Evolutionary conservation across 1,139 yeast species (phyloP), one percentile per base, ranked within the genome.

Genomic region (Williopsis jadinii): DNA sequence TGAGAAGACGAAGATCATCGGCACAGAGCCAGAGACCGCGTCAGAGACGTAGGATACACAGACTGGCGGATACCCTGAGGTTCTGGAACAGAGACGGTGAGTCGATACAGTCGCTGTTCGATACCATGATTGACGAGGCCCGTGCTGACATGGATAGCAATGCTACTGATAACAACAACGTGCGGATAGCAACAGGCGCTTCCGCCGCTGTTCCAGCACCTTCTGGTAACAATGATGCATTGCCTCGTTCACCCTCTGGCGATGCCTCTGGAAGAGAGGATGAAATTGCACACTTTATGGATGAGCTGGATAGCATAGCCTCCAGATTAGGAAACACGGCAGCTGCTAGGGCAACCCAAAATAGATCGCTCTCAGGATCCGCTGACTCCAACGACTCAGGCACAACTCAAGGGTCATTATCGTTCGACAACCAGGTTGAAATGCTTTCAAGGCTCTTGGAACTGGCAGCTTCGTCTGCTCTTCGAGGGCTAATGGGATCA

Each of bases 391-490:
- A 9, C 30, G n/a, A 11, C 9, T 1, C n/a, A 13, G 3, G 27
- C 14, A n/a, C 19, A 27, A 8, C 5, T 30, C 28, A 28, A 19
- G 24, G 6, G 11, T 35, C 46, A 2, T 36, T 42, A 5, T 41
- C 57, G 1, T 51, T 56, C 34, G 48, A 49, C 11, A 48, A 63
- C 38, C 75, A 71, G 42, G 63, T 71, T 1, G 62, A 65, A 11
- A 62, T 69, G 61, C 56, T 71, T 11, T 66, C 75, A 2, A 56
- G 74, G 30, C 49, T 71, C 13, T 48, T 71, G 34, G 72, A 71
- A 12, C 58, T 68, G 15, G 75, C 75, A 1, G 73, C 76, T 0
- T 61, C 68, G 1, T 70, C 73, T 8, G 70, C 76, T 0, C 72
- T 73, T 1, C 54, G 59, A 3, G 62, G 71, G 5, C 50, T 71